Evolutionary conservation across 164 flowering plant genomes (phyloP).

Genomic region (Magnolia changhungtana): DNA sequence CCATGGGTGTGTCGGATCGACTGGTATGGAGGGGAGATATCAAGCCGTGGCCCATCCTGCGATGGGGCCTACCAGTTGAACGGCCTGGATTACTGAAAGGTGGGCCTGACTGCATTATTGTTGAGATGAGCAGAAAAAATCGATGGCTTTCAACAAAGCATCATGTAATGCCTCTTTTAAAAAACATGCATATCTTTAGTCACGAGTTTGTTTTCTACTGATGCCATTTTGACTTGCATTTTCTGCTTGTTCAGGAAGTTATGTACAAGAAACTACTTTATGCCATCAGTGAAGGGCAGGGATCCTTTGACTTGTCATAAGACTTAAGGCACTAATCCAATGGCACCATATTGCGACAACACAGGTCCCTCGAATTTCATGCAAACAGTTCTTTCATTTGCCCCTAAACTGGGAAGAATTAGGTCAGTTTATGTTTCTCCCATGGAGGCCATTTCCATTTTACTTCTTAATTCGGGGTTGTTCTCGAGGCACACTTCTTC

Average conservation of each 20-base stretch:
- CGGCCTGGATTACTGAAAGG: too few relatives aligned
- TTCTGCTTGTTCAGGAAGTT: constrained; percentile 59
- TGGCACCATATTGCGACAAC: neutral
- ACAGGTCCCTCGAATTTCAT: constrained; percentile 3
- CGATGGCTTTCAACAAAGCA: too few relatives aligned
- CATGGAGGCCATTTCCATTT: neutral
- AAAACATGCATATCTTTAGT: too few relatives aligned
- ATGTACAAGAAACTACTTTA: constrained; percentile 91
- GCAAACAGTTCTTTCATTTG: constrained; percentile 18
- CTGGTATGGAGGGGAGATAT: too few relatives aligned
- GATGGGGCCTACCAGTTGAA: too few relatives aligned
- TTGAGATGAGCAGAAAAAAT: too few relatives aligned
- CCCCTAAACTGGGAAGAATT: neutral
- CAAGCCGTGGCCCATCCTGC: too few relatives aligned
- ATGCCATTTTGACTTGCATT: neutral
- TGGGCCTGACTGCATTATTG: too few relatives aligned
- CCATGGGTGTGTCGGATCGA: too few relatives aligned
- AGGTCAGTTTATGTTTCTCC: constrained; percentile 17
- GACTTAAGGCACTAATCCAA: neutral
- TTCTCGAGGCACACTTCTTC: constrained; percentile 1
- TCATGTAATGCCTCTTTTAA: too few relatives aligned
- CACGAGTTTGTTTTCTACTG: neutral
- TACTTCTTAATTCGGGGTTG: neutral
- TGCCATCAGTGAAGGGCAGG: constrained; percentile 96
- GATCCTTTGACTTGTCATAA: constrained; percentile 95